A percentile compares a stretch with the other conserved stretches of the same genome.
These are phyloP conservation scores for Pisolithus albus DNA, from an alignment of 768 basidiomycete genomes.

Conservation along the genomic window DNA sequence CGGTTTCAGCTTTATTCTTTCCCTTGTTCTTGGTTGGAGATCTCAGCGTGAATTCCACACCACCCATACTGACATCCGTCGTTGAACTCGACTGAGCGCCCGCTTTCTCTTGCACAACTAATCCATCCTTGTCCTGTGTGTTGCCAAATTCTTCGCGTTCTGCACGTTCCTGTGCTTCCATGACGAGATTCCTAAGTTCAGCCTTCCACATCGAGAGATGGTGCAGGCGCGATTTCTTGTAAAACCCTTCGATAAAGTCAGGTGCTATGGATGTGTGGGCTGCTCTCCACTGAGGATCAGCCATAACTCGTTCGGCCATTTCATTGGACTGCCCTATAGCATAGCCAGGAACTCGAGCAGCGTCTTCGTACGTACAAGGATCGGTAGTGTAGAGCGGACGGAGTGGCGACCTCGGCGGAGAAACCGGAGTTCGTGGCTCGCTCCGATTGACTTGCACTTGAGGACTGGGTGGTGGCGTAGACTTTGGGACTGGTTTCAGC, in stretches of 20 bases:
- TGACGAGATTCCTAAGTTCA: conserved; percentile 74
- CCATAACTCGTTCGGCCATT: conserved; percentile 72
- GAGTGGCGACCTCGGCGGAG: conserved; percentile 7
- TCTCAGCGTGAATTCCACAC: conserved; percentile 41
- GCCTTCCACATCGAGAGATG: conserved; percentile 90
- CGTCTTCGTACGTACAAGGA: conserved; percentile 35
- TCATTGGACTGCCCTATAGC: conserved; percentile 64
- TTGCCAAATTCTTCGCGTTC: conserved; percentile 33
- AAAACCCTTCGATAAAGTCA: conserved; percentile 81
- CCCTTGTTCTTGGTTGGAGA: conserved; percentile 45
- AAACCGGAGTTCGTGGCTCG: not conserved
- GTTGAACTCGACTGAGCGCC: not conserved
- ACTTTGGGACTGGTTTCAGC: conserved; percentile 7
- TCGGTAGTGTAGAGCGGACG: conserved; percentile 35
- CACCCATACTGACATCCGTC: conserved; percentile 44
- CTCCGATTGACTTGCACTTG: not conserved
- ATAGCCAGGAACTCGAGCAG: conserved; percentile 52
- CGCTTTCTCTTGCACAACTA: not conserved
- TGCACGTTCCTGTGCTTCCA: conserved; percentile 68
- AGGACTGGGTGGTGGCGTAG: not conserved
- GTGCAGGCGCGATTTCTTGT: conserved; percentile 86
- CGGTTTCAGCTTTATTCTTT: conserved; percentile 43
- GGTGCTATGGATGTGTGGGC: conserved; percentile 82
- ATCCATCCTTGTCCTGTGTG: not conserved
- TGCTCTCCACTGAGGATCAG: conserved; percentile 76